Base-by-base conservation (phyloP, 371 early-diverging fungal genomes). In the Mortierella sp. region DNA sequence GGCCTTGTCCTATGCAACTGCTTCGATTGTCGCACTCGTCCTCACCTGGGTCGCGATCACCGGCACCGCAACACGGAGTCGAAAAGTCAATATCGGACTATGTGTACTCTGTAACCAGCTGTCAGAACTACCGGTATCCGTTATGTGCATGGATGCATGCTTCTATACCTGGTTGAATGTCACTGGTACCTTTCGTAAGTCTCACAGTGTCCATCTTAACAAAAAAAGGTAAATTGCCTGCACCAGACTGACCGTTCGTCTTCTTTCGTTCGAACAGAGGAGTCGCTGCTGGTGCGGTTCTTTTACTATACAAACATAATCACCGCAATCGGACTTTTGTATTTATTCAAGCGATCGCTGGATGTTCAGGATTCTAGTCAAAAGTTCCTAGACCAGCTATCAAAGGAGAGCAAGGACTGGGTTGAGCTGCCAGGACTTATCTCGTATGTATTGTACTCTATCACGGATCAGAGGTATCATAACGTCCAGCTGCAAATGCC, bases 111-210 rank as follows among this genome's bases (percentile, higher is more conserved):
- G 62, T 34, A 64, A 61, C 58, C 58, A 69, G 1, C 54, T 76
- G 6, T 64, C 69, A 3, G 76, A 76, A 19, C 23, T 76, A 28
- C 76, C 76, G 0, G 14, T 69, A 32, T 34, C 65, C 19, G 31
- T 65, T 26, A 65, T 76, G 69, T 52, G 47, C 9, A 56, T 60
- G 57, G 65, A 69, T 23, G 69, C 70, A 9, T 64, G 56, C 28
- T 69, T 69, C 46, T 76, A 64, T 44, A 64, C 65, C 12, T 76
- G 76, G 76, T 55, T 76, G 49, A 64, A 47, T 11, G 24, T 69
- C 57, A 76, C 76, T 5, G 76, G 76, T 2, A 76, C 64, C 41
- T 76, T 76, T 32, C 69, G 76, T 76, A 69, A 57, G 76, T 60
- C 15, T 15, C n/a, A n/a, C n/a, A n/a, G n/a, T n/a, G n/a, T n/a